Evolutionary conservation across 2,329 filamentous ascomycete species (phyloP), one percentile per base, ranked within the genome.

Genomic region (Ceratocystiopsis sp.): DNA sequence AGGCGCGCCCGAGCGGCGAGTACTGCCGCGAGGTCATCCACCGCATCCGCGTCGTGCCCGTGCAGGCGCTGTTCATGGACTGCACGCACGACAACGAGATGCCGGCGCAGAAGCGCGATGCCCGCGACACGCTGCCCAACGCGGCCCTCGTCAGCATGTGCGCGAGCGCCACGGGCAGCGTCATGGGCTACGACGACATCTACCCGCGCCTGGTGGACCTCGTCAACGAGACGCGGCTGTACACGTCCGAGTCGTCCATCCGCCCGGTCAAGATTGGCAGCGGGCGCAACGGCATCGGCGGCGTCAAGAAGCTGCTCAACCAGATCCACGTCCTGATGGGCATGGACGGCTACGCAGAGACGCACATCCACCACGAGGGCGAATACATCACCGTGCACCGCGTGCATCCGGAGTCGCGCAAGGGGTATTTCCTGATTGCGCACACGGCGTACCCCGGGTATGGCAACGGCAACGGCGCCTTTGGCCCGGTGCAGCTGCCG

Each of bases 71-170:
- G 1, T 95, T 98, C 61, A 96, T 96, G 86, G 93, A 98, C 58
- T 98, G 93, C 61, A 98, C 93, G 0, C 91, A 98, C 59, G 91
- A 98, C 63, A 98, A 98, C 53, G 89, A 98, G 62, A 82, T 85
- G 2, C 91, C 91, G 0, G 84, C 89, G 1, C 89, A 98, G 61
- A 95, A 95, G 61, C 75, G 93, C 36, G 87, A 95, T 58, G 87
- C 87, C 42, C 76, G 86, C 46, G 93, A 98, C 57, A 96, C 91
- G 0, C 69, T 98, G 11, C 84, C 93, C 9, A 96, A 93, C 55
- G 87, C 89, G 41, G 91, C 91, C 6, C 69, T 98, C 4, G 89
- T 96, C 35, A 82, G 80, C 56, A 95, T 98, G 87, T 98, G 93
- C 59, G 78, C 86, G 19, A 94, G 85, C 53, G 85, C 89, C 2